Evolutionary conservation across 208 protist species (phyloP).

Genomic region (Trypanosoma rangeli): DNA sequence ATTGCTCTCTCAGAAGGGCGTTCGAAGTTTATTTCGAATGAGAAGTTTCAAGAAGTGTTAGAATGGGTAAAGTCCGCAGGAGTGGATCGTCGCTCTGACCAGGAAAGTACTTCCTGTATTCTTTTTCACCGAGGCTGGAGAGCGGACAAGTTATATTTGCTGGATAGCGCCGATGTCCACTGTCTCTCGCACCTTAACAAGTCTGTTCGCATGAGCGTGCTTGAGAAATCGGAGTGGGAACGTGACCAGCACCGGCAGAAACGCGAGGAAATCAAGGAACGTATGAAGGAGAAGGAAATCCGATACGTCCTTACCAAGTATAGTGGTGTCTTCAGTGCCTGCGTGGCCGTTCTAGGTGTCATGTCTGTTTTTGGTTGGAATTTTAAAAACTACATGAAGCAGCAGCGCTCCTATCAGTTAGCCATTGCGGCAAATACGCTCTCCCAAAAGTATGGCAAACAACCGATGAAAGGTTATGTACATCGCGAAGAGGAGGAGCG

Average conservation of each 20-base stretch:
- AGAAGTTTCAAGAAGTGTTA: conserved; percentile 58
- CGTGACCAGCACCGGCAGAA: conserved; percentile 83
- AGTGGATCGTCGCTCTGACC: conserved; percentile 53
- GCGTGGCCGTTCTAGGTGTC: conserved; percentile 76
- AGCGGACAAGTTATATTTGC: conserved; percentile 75
- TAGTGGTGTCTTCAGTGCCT: conserved; percentile 81
- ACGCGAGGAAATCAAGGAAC: conserved; percentile 81
- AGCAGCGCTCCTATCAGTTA: conserved; percentile 81
- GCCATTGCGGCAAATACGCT: conserved; percentile 59
- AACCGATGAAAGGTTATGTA: conserved; percentile 24
- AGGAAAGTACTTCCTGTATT: conserved; percentile 76
- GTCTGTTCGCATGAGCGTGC: conserved; percentile 73
- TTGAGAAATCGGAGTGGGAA: conserved; percentile 91
- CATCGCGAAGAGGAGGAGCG: conserved; percentile 56
- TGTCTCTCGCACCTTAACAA: conserved; percentile 73
- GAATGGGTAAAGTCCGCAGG: conserved; percentile 81
- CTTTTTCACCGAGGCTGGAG: conserved; percentile 85
- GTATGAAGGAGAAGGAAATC: conserved; percentile 81
- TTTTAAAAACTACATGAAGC: conserved; percentile 86
- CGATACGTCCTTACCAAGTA: conserved; percentile 88
- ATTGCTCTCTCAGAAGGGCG: conserved; percentile 61
- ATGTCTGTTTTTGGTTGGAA: conserved; percentile 90
- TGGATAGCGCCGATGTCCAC: conserved; percentile 71
- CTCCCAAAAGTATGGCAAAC: conserved; percentile 29
- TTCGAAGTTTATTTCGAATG: conserved; percentile 48